phyloP scores from a whole-genome alignment of 352 stramenopile genomes.

The Phytopythium ostracodes region DNA sequence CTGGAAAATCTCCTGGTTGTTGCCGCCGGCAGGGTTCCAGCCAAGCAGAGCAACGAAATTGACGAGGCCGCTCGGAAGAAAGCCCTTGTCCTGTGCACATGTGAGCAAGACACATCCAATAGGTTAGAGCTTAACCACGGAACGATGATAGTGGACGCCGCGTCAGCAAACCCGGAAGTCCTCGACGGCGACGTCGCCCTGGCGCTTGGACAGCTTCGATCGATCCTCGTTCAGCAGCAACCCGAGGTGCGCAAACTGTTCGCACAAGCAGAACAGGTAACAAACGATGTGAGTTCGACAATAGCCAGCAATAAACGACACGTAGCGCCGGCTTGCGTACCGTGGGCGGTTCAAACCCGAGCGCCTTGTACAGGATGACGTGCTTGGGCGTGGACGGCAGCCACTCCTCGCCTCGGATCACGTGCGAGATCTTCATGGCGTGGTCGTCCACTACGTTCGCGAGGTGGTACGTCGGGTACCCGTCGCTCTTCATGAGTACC shows the following conservation, averaged over 20 bases:
- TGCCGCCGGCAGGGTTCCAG: constrained; percentile 94
- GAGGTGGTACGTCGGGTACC: constrained; percentile 92
- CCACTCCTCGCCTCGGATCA: constrained; percentile 97
- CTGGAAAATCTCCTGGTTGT: constrained; percentile 97
- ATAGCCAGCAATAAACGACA: neutral
- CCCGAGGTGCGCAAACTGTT: constrained; percentile 84
- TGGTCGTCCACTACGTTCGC: constrained; percentile 96
- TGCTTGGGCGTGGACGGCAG: constrained; percentile 90
- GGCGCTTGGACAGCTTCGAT: constrained; percentile 98
- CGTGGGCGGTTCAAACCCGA: constrained; percentile 68
- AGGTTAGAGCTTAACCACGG: neutral
- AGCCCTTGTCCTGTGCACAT: constrained; percentile 87
- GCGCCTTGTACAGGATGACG: constrained; percentile 86
- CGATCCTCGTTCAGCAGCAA: constrained; percentile 97
- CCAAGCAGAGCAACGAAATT: constrained; percentile 98
- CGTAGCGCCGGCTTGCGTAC: constrained; percentile 20
- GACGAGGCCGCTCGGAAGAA: constrained; percentile 93
- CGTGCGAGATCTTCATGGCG: constrained; percentile 96
- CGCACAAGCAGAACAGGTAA: neutral
- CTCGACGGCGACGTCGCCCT: constrained; percentile 96
- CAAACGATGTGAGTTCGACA: neutral
- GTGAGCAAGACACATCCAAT: neutral
- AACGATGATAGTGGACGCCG: neutral
- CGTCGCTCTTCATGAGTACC: constrained; percentile 92
- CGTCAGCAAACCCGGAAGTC: constrained; percentile 88